Conservation (phyloP, 352 stramenopile species). For the Globisporangium canariense region DNA sequence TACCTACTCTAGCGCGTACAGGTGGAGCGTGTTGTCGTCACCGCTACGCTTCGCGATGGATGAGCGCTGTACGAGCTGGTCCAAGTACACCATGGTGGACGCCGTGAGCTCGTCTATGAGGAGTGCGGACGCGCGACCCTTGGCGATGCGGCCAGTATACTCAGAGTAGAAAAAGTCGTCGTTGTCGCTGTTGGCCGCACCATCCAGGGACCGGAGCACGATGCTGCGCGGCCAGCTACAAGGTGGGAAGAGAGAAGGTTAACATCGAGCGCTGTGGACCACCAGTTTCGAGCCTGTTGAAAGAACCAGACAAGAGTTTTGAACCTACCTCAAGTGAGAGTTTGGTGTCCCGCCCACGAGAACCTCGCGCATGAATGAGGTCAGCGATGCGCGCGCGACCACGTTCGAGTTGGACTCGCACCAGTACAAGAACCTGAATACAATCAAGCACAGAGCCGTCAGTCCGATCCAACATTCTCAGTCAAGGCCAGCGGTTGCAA, state of each 20-base stretch:
- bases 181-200: constrained; percentile 25
- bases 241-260: constrained; percentile 2
- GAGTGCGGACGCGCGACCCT: constrained; percentile 19
- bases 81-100: constrained; percentile 55
- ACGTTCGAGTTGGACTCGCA: constrained; percentile 65
- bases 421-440: constrained; percentile 65
- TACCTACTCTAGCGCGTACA: constrained; percentile 54
- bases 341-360: constrained; percentile 52
- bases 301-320: not conserved
- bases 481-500: not conserved
- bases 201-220: constrained; percentile 36
- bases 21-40: constrained; percentile 19
- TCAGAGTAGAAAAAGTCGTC: constrained; percentile 54
- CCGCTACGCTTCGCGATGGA: constrained; percentile 13
- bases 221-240: constrained; percentile 60
- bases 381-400: constrained; percentile 40
- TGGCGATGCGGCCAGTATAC: constrained; percentile 59
- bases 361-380: constrained; percentile 42
- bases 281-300: not conserved
- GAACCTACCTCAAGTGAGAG: constrained; percentile 43
- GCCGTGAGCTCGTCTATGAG: constrained; percentile 48
- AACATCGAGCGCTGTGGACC: not conserved
- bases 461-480: constrained; percentile 2
- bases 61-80: constrained; percentile 42
- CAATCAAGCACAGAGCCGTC: constrained; percentile 3